Conservation (phyloP, 2,329 filamentous ascomycete species). For the Fusarium staphyleae region DNA sequence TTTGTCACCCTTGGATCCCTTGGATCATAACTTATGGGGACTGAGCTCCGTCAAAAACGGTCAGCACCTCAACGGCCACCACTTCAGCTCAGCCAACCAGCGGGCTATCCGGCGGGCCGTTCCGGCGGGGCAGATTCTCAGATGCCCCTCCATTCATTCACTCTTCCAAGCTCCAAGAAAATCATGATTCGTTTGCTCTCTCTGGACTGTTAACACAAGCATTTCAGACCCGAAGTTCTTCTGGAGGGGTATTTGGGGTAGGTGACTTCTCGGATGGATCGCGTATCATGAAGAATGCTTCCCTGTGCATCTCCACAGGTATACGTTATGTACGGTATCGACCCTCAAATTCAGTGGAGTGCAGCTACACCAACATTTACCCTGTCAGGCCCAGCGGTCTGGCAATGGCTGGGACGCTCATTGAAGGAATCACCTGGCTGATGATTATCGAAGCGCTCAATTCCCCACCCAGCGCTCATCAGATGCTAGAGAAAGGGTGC, state of each 20-base stretch:
- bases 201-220: too few relatives aligned
- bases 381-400: not conserved
- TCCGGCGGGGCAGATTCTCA: slow-evolving; percentile 27
- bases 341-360: not conserved
- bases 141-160: slow-evolving; percentile 3
- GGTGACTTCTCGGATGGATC: not conserved
- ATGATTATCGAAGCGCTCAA: not conserved
- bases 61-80: not conserved
- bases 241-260: not conserved
- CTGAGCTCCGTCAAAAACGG: slow-evolving; percentile 9
- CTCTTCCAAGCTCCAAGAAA: not conserved
- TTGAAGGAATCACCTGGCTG: not conserved
- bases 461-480: slow-evolving; percentile 3
- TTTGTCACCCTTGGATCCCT: too few relatives aligned
- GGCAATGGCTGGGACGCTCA: slow-evolving; percentile 12
- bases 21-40: too few relatives aligned
- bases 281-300: not conserved
- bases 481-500: slow-evolving; percentile 6
- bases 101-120: slow-evolving; percentile 33
- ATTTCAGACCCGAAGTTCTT: not conserved
- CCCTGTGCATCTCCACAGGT: not conserved
- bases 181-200: too few relatives aligned
- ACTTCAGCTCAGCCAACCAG: slow-evolving; percentile 24
- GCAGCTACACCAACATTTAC: not conserved
- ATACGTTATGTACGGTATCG: not conserved